Percentiles rank a stretch among this genome's conserved stretches.
Conservation (phyloP, 306 rosid species). For the Urtica urens region DNA sequence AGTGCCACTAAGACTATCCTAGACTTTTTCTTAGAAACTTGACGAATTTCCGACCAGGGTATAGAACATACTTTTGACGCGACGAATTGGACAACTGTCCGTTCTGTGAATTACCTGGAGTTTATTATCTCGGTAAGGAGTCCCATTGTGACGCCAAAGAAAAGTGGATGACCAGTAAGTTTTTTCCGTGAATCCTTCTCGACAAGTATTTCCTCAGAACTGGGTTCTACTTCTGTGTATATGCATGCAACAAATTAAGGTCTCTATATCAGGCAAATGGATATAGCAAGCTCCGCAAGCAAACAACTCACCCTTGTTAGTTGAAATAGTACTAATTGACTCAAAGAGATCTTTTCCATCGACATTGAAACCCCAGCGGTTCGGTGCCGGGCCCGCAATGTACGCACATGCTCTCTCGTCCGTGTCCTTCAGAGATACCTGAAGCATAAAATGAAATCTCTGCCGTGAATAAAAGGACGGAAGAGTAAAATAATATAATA, state of each 20-base stretch:
- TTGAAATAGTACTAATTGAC: slow-evolving; percentile 32
- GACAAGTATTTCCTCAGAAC: slow-evolving; percentile 17
- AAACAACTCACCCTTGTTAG: slow-evolving; percentile 41
- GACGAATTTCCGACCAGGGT: too few species aligned
- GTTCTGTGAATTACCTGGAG: slow-evolving; percentile 92
- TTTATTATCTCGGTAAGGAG: slow-evolving; percentile 89
- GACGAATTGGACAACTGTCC: too few species aligned
- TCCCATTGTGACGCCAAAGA: slow-evolving; percentile 96
- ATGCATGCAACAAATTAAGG: slow-evolving; percentile 5
- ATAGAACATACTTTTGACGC: too few species aligned
- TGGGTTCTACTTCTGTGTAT: slow-evolving; percentile 37
- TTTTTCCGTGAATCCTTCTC: slow-evolving; percentile 36
- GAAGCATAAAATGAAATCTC: slow-evolving; percentile 1
- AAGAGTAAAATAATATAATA: too few species aligned
- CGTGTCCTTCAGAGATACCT: slow-evolving; percentile 90
- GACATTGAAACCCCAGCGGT: slow-evolving; percentile 93
- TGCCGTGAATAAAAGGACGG: neutral
- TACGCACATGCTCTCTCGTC: slow-evolving; percentile 99
- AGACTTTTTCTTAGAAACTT: too few species aligned
- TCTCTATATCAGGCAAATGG: neutral
- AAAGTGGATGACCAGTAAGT: slow-evolving; percentile 70
- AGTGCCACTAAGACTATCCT: too few species aligned
- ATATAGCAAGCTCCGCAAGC: slow-evolving; percentile 6
- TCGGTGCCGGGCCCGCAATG: slow-evolving; percentile 98
- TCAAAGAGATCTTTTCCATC: slow-evolving; percentile 61